Conservation (phyloP, 345 rosid genomes). For the Capsella bursapastoris region DNA sequence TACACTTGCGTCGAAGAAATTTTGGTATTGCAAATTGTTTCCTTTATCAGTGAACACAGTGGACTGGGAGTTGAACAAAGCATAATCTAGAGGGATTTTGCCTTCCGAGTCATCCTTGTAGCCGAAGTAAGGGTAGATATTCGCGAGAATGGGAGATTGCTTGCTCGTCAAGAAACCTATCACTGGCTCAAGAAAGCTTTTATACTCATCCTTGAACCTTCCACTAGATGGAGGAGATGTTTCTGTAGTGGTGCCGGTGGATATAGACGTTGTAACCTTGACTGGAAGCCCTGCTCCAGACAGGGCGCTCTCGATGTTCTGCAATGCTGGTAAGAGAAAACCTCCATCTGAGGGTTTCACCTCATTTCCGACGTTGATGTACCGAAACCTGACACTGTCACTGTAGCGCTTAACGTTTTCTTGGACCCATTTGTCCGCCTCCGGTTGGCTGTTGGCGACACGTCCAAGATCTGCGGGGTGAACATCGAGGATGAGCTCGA, state of each 20-base stretch:
- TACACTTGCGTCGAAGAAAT: constrained; percentile 38
- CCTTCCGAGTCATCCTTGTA: constrained; percentile 6
- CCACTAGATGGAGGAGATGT: constrained; percentile 53
- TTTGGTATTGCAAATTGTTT: constrained; percentile 9
- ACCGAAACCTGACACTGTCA: constrained; percentile 47
- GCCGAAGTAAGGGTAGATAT: constrained; percentile 51
- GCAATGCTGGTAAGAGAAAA: constrained; percentile 45
- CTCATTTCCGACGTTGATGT: constrained; percentile 56
- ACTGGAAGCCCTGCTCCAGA: constrained; percentile 25
- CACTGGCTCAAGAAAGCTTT: constrained; percentile 42
- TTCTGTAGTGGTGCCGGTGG: constrained; percentile 12
- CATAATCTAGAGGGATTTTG: constrained; percentile 45
- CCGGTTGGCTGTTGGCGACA: constrained; percentile 46
- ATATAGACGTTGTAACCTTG: constrained; percentile 50
- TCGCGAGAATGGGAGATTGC: constrained; percentile 48
- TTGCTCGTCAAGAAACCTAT: constrained; percentile 49
- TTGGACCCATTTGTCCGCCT: constrained; percentile 48
- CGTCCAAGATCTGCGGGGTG: constrained; percentile 35
- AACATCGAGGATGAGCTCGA: constrained; percentile 50
- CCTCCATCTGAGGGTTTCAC: constrained; percentile 32
- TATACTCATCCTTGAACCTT: constrained; percentile 34
- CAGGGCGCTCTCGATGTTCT: constrained; percentile 35
- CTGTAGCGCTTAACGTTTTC: constrained; percentile 43
- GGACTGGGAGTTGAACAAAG: constrained; percentile 43
- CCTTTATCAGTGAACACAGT: constrained; percentile 24